These are phyloP conservation scores for Colletotrichum theobromicola DNA, from an alignment of 2,329 filamentous ascomycete species.

Conservation along the genomic window DNA sequence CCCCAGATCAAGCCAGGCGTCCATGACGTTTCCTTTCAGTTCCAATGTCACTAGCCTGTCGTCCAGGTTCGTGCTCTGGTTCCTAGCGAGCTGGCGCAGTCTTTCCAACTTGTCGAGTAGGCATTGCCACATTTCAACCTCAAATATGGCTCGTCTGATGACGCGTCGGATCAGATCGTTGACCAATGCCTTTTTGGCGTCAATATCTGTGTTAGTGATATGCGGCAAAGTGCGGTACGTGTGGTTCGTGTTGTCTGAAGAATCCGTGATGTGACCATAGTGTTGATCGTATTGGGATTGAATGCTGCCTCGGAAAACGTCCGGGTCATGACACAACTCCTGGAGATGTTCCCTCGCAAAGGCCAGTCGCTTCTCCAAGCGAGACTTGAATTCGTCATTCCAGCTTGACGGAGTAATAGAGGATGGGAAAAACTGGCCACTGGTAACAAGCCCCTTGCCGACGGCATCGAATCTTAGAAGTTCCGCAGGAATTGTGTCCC, in stretches of 20 bases:
- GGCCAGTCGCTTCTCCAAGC: background rate
- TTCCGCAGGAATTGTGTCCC: background rate
- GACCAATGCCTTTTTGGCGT: constrained; percentile 3
- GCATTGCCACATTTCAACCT: background rate
- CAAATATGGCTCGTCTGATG: background rate
- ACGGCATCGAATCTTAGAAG: background rate
- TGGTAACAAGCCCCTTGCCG: background rate
- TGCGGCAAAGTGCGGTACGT: background rate
- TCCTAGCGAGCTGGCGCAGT: background rate
- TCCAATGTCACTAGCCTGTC: background rate
- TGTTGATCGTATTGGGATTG: background rate
- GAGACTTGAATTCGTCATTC: background rate
- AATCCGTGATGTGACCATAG: background rate
- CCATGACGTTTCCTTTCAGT: background rate
- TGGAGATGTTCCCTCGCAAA: background rate
- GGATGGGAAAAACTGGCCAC: background rate
- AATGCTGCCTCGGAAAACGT: background rate
- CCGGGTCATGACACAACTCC: background rate
- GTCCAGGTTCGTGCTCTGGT: background rate
- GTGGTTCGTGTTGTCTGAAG: background rate
- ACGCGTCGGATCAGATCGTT: constrained; percentile 8
- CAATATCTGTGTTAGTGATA: background rate
- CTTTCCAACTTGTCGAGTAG: background rate
- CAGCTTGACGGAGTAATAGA: background rate
- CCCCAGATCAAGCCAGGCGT: background rate